Base-by-base conservation (phyloP, 73 alveolate species). In the Halteria grandinella region DNA sequence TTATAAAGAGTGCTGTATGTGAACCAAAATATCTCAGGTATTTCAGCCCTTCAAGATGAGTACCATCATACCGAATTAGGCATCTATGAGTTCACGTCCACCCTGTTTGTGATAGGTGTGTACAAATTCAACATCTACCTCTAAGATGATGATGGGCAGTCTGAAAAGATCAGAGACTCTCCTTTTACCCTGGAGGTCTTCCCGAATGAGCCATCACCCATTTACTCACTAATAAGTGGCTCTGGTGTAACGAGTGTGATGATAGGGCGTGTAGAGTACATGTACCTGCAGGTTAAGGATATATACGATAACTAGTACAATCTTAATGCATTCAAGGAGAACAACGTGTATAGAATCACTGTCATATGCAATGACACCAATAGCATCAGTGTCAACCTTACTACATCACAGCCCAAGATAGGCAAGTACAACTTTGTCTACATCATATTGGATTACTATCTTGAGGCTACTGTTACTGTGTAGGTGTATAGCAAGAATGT, bases 211-310 rank as follows among this genome's bases (percentile, higher is more conserved):
- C 80, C 80, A 36, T 23, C 50, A 23, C 41, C 50, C 1, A 6
- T 7, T 1, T 32, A 43, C 15, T 5, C 54, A 11, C 32, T 34
- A 47, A 66, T 66, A 1, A 45, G 33, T 4, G 80, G 80, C 7
- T 36, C 62, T 44, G 80, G 80, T 20, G 80, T 66, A 11, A 44
- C 53, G 15, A 66, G 32, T 29, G 80, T 66, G 15, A 66, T 66
- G 43, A 44, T 66, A 11, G 80, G 80, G 1, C 43, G 80, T 23
- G 45, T n/a, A 44, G 80, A 66, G 39, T 24, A 44, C 17, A 43
- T 66, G 0, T 66, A 66, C 28, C 33, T 66, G 27, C 50, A 47
- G 39, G 55, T 66, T 66, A 66, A 66, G 39, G 80, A 66, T 66
- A 41, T 23, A 1, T 66, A 15, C 47, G 80, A 43, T 6, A 66